These are phyloP conservation scores for Suhomyces coccinellae DNA, from an alignment of 1,139 yeast genomes.

Conservation along the genomic window DNA sequence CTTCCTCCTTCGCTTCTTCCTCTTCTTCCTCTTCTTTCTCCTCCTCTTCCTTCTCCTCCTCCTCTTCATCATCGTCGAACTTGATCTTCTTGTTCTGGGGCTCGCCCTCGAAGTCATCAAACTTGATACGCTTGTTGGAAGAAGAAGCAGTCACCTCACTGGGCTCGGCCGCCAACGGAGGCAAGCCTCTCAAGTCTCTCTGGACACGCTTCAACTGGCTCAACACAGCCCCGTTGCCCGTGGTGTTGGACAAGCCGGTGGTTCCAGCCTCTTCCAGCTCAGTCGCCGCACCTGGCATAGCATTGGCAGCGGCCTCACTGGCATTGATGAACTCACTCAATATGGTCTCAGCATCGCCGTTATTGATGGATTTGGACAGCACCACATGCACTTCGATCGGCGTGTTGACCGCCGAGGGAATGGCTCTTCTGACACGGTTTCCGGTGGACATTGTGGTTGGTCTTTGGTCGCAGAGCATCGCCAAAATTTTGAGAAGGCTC, in stretches of 20 bases:
- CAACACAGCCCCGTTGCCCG: conserved; percentile 36
- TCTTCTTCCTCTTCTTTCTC: conserved; percentile 19
- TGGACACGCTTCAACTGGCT: conserved; percentile 68
- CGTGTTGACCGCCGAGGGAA: conserved; percentile 48
- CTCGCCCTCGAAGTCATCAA: conserved; percentile 21
- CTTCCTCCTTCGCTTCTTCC: conserved; percentile 12
- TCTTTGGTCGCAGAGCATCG: conserved; percentile 5
- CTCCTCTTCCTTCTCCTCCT: conserved; percentile 9
- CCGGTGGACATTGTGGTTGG: conserved; percentile 14
- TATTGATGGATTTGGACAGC: conserved; percentile 28
- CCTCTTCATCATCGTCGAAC: conserved; percentile 27
- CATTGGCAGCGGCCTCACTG: conserved; percentile 21
- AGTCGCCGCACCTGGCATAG: conserved; percentile 12
- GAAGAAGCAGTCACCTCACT: conserved; percentile 7
- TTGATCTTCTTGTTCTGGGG: conserved; percentile 28
- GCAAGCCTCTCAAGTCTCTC: conserved; percentile 72
- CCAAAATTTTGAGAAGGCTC: conserved; percentile 6
- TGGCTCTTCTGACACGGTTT: conserved; percentile 34
- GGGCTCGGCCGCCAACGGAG: conserved; percentile 49
- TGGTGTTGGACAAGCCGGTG: conserved; percentile 25
- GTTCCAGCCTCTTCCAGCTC: conserved; percentile 11
- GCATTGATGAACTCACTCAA: conserved; percentile 48
- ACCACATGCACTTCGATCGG: conserved; percentile 47
- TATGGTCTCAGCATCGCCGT: conserved; percentile 46
- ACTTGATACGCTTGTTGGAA: conserved; percentile 27